phyloP scores from a whole-genome alignment of 2,329 filamentous ascomycete species.

The Colletotrichum spaethianum region DNA sequence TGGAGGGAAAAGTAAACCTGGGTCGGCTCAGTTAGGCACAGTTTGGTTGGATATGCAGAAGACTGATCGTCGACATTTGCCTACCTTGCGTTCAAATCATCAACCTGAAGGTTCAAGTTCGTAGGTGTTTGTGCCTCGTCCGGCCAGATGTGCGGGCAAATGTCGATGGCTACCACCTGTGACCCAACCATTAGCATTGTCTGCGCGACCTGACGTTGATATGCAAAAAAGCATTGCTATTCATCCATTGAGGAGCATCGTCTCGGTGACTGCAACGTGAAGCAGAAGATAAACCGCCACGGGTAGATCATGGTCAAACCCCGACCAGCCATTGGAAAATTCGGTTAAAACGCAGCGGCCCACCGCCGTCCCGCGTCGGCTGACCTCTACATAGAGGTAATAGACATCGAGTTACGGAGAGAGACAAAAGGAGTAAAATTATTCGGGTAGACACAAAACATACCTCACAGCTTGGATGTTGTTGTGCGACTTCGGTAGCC shows the following conservation, averaged over 20 bases:
- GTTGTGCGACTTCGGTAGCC: conserved; percentile 77
- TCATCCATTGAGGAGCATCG: background rate
- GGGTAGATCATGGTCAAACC: background rate
- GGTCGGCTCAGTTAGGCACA: conserved; percentile 20
- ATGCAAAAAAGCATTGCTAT: background rate
- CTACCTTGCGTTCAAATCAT: conserved; percentile 78
- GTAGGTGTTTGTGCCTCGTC: conserved; percentile 68
- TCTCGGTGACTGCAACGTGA: conserved; percentile 29
- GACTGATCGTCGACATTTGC: conserved; percentile 11
- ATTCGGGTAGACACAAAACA: conserved; percentile 42
- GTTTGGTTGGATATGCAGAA: conserved; percentile 48
- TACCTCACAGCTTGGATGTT: conserved; percentile 76
- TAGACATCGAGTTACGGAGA: background rate
- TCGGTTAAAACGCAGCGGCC: background rate
- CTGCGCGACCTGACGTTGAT: background rate
- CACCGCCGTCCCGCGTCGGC: background rate
- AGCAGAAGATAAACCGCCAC: background rate
- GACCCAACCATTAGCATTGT: conserved; percentile 31
- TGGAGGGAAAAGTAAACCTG: conserved; percentile 77
- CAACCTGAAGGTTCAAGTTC: conserved; percentile 80
- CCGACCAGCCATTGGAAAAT: background rate
- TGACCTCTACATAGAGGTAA: background rate
- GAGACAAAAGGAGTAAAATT: background rate
- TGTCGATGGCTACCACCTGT: conserved; percentile 81
- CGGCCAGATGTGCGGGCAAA: conserved; percentile 78